A percentile compares a stretch with the other conserved stretches of the same genome.
phyloP scores from a whole-genome alignment of 208 protist species.

The Acanthamoeba triangularis region DNA sequence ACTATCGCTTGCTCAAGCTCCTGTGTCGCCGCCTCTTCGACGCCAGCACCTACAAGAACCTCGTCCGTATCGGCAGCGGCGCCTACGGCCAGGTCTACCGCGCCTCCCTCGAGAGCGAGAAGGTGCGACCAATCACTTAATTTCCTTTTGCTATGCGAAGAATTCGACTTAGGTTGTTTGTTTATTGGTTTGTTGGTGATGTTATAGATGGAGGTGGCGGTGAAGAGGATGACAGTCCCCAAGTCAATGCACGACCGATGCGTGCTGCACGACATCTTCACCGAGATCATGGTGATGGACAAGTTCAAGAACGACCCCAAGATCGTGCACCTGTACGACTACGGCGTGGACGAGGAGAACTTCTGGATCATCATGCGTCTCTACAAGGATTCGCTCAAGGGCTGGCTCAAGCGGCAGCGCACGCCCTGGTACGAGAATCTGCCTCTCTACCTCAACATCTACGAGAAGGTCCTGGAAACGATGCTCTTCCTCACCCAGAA shows the following conservation, averaged over 20 bases:
- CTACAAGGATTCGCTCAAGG: slow-evolving; percentile 87
- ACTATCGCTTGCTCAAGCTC: slow-evolving; percentile 85
- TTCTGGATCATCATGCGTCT: slow-evolving; percentile 93
- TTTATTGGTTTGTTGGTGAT: no score
- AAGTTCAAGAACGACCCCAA: slow-evolving; percentile 86
- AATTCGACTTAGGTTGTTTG: no score
- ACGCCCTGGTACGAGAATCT: slow-evolving; percentile 76
- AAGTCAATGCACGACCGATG: slow-evolving; percentile 83
- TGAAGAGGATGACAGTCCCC: slow-evolving; percentile 80
- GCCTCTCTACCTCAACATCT: slow-evolving; percentile 88
- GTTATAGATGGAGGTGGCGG: slow-evolving; percentile 77
- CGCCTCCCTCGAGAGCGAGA: slow-evolving; percentile 81
- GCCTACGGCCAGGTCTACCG: slow-evolving; percentile 82
- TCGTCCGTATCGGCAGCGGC: slow-evolving; percentile 73
- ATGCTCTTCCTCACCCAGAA: slow-evolving; percentile 81
- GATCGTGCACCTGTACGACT: slow-evolving; percentile 89
- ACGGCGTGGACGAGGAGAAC: slow-evolving; percentile 90
- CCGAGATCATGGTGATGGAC: slow-evolving; percentile 91
- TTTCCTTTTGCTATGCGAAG: no score
- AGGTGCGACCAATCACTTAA: not conserved
- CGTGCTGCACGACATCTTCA: slow-evolving; percentile 90
- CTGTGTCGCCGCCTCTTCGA: slow-evolving; percentile 82
- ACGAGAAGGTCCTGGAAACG: slow-evolving; percentile 80
- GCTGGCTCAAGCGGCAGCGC: slow-evolving; percentile 86
- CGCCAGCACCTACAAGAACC: slow-evolving; percentile 75